Evolutionary conservation across 2,329 filamentous ascomycete genomes (phyloP).

Genomic region (Sarocladiaceae sp.): DNA sequence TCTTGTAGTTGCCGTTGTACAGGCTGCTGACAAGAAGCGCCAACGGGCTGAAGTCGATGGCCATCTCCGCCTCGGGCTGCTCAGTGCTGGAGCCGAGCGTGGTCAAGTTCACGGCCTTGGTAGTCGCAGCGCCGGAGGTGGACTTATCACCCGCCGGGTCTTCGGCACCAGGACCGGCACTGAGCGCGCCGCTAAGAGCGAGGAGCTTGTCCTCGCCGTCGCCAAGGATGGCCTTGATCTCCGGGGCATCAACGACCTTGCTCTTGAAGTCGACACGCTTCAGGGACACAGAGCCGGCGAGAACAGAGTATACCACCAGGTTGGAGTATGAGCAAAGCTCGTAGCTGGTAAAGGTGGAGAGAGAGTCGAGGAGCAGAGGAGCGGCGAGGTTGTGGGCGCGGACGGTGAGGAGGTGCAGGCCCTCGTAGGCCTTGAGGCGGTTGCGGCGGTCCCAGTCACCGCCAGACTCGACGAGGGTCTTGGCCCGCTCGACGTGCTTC

Average conservation of each 20-base stretch:
- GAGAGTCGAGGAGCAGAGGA: conserved; percentile 87
- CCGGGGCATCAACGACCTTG: conserved; percentile 95
- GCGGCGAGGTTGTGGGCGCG: conserved; percentile 87
- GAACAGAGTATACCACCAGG: conserved; percentile 90
- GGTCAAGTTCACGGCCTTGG: conserved; percentile 74
- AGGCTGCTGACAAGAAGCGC: conserved; percentile 83
- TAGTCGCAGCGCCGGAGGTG: conserved; percentile 41
- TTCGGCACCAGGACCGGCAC: conserved; percentile 74
- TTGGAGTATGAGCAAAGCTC: conserved; percentile 96
- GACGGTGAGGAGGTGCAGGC: conserved; percentile 84
- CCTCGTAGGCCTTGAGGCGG: conserved; percentile 96
- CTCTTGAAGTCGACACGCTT: conserved; percentile 98
- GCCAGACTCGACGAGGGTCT: conserved; percentile 83
- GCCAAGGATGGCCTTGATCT: conserved; percentile 95
- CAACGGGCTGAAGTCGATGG: conserved; percentile 84
- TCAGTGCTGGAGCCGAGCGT: conserved; percentile 68
- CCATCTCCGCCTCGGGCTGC: conserved; percentile 70
- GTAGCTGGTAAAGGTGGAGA: conserved; percentile 98
- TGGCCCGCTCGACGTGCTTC: conserved; percentile 87
- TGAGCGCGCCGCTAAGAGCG: conserved; percentile 72
- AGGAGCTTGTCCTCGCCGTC: conserved; percentile 82
- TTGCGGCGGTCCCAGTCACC: conserved; percentile 99
- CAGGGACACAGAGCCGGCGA: conserved; percentile 87
- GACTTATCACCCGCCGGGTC: conserved; percentile 62
- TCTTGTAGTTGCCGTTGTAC: conserved; percentile 90